Evolutionary conservation across 2,329 filamentous ascomycete genomes (phyloP).

Genomic region (Gremmenia infestans): DNA sequence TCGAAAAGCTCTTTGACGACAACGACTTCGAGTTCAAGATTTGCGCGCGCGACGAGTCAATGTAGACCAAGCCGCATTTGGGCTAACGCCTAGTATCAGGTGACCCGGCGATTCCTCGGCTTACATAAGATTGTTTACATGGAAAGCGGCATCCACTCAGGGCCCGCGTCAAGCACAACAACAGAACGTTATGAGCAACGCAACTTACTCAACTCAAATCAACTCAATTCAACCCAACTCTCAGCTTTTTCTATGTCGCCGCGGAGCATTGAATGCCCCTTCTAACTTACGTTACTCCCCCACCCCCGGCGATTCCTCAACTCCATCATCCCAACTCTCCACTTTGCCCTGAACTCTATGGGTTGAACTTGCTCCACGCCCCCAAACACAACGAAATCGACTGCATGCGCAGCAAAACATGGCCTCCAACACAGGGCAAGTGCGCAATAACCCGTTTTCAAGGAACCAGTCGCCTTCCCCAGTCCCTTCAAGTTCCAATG

Average conservation of each 20-base stretch:
- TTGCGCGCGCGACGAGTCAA: background rate
- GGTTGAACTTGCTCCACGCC: background rate
- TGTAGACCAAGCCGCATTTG: background rate
- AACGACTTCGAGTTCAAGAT: background rate
- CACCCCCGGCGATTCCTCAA: background rate
- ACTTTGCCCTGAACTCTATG: background rate
- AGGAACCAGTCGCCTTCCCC: conserved; percentile 65
- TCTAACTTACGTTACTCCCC: background rate
- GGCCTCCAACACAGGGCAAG: conserved; percentile 59
- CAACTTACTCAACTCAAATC: background rate
- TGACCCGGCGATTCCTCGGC: background rate
- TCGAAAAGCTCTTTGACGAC: background rate
- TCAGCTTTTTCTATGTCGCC: background rate
- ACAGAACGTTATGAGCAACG: background rate
- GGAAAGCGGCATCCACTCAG: conserved; percentile 1
- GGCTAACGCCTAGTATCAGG: background rate
- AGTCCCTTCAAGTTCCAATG: conserved; percentile 43
- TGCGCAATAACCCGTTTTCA: conserved; percentile 76
- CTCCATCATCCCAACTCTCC: background rate
- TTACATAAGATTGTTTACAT: conserved; percentile 4
- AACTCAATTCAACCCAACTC: background rate
- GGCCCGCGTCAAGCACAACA: background rate
- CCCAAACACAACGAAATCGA: background rate
- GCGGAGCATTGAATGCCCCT: background rate
- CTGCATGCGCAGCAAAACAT: conserved; percentile 34